A percentile compares a stretch with the other conserved stretches of the same genome.
These are phyloP conservation scores for Teunomyces funiuensis DNA, from an alignment of 805 yeast genomes.

Conservation along the genomic window DNA sequence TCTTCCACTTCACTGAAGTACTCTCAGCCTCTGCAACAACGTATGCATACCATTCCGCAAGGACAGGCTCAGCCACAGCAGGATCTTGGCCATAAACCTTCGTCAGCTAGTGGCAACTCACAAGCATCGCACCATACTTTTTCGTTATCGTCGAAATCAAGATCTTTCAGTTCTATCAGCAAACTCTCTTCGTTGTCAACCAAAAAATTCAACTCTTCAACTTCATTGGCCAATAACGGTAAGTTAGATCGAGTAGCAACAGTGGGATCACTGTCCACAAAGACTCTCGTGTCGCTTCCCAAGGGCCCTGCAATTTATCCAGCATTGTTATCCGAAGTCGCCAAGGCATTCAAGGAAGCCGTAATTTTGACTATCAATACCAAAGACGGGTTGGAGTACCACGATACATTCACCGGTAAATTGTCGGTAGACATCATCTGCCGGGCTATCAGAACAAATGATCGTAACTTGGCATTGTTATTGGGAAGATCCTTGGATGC, in stretches of 20 bases:
- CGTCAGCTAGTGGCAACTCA: slow-evolving; percentile 18
- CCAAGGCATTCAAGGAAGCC: slow-evolving; percentile 68
- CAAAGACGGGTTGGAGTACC: slow-evolving; percentile 87
- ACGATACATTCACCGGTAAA: slow-evolving; percentile 90
- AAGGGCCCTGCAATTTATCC: slow-evolving; percentile 79
- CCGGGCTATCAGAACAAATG: slow-evolving; percentile 82
- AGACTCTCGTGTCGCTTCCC: slow-evolving; percentile 22
- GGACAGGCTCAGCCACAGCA: slow-evolving; percentile 9
- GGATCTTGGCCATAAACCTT: slow-evolving; percentile 13
- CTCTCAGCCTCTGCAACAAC: slow-evolving; percentile 8
- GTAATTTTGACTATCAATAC: slow-evolving; percentile 73
- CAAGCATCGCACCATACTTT: slow-evolving; percentile 28
- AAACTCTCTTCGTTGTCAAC: slow-evolving; percentile 42
- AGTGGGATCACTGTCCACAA: slow-evolving; percentile 20
- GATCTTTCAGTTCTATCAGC: slow-evolving; percentile 42
- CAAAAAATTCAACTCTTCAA: slow-evolving; percentile 36
- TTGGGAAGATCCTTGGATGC: slow-evolving; percentile 92
- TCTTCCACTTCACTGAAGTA: slow-evolving; percentile 19
- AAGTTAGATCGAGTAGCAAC: slow-evolving; percentile 32
- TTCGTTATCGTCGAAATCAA: slow-evolving; percentile 39
- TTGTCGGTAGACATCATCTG: slow-evolving; percentile 93
- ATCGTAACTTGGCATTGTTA: slow-evolving; percentile 83
- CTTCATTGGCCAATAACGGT: slow-evolving; percentile 28
- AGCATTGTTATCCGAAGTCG: slow-evolving; percentile 83
- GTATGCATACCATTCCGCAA: slow-evolving; percentile 10